Evolutionary conservation across 73 alveolate genomes (phyloP).

Genomic region (Paramecium sexaurelia): DNA sequence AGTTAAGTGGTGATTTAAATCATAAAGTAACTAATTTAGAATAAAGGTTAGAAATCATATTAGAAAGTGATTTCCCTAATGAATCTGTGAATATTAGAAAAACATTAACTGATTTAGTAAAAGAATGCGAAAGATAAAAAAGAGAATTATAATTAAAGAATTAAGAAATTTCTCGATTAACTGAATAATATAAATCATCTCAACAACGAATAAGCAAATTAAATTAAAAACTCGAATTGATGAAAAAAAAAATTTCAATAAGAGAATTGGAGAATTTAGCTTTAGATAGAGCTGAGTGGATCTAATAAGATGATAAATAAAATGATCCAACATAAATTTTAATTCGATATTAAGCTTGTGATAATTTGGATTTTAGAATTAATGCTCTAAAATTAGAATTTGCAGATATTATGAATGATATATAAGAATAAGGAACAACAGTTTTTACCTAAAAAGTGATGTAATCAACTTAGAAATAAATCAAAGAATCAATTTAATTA

Average conservation of each 20-base stretch:
- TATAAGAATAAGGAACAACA: constrained; percentile 34
- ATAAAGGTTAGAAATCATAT: constrained; percentile 36
- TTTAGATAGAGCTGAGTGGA: neutral
- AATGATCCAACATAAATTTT: constrained; percentile 31
- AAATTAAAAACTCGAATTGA: neutral
- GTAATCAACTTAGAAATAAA: neutral
- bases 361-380: constrained; percentile 14
- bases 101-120: constrained; percentile 53
- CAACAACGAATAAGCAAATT: neutral
- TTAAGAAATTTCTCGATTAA: neutral
- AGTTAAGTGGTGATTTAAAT: constrained; percentile 43
- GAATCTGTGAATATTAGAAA: constrained; percentile 6
- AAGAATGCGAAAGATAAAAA: constrained; percentile 43
- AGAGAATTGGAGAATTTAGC: constrained; percentile 1
- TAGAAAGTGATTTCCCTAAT: constrained; percentile 47
- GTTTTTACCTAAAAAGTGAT: constrained; percentile 18
- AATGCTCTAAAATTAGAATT: constrained; percentile 37
- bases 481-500: constrained; percentile 18
- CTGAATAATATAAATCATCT: constrained; percentile 11
- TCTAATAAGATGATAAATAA: constrained; percentile 30
- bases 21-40: constrained; percentile 42
- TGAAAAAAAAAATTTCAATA: constrained; percentile 41
- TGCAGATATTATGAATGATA: constrained; percentile 44
- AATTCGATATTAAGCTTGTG: neutral
- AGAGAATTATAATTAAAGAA: constrained; percentile 18